A percentile compares a stretch with the other conserved stretches of the same genome.
These are phyloP conservation scores for Carex pumila DNA, from an alignment of 176 grass and related monocot genomes.

Conservation along the genomic window DNA sequence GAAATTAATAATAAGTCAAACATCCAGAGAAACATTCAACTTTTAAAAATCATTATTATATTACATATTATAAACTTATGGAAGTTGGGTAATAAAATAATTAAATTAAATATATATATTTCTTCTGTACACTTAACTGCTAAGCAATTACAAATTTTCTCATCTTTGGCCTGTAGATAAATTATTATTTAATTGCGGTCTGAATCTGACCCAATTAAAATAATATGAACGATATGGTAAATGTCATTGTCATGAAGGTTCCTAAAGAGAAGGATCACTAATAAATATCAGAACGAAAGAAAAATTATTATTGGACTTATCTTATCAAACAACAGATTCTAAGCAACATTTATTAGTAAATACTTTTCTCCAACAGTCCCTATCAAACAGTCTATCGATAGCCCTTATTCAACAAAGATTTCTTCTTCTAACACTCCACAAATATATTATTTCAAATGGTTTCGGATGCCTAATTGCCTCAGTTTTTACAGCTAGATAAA, in stretches of 20 bases:
- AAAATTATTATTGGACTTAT: neutral
- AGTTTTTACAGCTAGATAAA: neutral
- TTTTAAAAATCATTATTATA: slow-evolving; percentile 5
- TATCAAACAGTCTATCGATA: neutral
- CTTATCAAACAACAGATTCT: neutral
- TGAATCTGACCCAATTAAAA: neutral
- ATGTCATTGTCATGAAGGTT: slow-evolving; percentile 10
- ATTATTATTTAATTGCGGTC: neutral
- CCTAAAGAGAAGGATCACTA: neutral
- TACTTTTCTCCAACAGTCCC: neutral
- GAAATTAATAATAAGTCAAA: neutral
- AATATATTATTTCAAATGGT: neutral
- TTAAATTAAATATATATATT: neutral
- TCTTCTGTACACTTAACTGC: neutral
- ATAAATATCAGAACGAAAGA: neutral
- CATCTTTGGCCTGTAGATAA: neutral
- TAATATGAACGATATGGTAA: neutral
- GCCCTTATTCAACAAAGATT: neutral
- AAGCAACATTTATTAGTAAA: neutral
- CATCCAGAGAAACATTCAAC: neutral
- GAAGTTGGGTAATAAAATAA: neutral
- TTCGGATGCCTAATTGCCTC: neutral
- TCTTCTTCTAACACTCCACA: neutral
- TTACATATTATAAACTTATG: neutral
- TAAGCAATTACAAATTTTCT: neutral